Percentiles rank a stretch among this genome's conserved stretches.
Conservation (phyloP, 441 rosid genomes). For the Bocquillonia castaneifolia region DNA sequence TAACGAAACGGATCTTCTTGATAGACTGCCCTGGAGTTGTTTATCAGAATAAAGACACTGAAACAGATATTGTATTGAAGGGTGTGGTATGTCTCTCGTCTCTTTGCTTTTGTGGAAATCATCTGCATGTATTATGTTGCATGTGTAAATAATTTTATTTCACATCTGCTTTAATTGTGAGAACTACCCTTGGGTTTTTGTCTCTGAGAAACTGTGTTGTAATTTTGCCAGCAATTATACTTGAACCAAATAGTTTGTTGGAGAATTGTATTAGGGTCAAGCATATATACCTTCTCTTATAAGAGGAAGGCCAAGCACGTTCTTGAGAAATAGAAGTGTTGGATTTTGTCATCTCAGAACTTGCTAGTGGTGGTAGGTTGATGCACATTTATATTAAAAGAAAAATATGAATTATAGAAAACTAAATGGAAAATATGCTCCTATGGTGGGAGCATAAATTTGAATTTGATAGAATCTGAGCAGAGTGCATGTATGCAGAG, state of each 20-base stretch:
- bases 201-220: no score
- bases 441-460: background rate
- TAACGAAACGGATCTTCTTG: constrained; percentile 82
- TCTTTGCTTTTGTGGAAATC: background rate
- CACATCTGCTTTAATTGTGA: no score
- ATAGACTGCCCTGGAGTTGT: constrained; percentile 98
- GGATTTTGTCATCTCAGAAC: background rate
- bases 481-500: background rate
- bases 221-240: no score
- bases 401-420: background rate
- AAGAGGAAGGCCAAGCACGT: background rate
- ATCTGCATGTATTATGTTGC: background rate
- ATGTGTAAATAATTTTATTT: background rate
- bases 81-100: constrained; percentile 66
- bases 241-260: background rate
- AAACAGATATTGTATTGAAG: constrained; percentile 88
- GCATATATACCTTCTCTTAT: no score
- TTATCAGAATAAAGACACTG: constrained; percentile 76
- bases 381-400: background rate
- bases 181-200: no score
- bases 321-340: background rate
- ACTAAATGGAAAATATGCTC: background rate
- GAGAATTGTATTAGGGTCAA: background rate
- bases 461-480: background rate
- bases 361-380: background rate